phyloP scores from a whole-genome alignment of 73 alveolate genomes.

The Symbiodinium pilosum region DNA sequence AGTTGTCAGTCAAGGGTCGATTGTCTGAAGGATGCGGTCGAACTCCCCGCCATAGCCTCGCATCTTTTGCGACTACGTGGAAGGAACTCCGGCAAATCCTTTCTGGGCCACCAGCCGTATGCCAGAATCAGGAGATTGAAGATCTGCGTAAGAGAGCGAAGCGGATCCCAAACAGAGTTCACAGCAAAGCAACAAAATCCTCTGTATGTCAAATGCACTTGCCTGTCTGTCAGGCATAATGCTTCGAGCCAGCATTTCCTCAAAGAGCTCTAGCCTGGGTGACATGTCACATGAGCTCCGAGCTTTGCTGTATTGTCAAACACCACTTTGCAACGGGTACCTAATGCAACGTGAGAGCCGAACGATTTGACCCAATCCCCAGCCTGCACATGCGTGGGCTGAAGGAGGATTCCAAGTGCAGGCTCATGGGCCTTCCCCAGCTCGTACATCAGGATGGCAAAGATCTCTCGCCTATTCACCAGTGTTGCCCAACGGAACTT shows the following conservation, averaged over 20 bases:
- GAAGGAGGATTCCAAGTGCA: too few relatives aligned
- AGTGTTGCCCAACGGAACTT: background rate
- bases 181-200: background rate
- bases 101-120: background rate
- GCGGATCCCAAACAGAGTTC: too few relatives aligned
- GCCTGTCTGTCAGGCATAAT: background rate
- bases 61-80: background rate
- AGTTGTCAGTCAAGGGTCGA: background rate
- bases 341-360: background rate
- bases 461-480: background rate
- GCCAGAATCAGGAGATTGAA: background rate
- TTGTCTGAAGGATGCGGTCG: background rate
- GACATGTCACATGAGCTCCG: too few relatives aligned
- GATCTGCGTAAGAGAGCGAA: too few relatives aligned
- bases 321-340: too few relatives aligned
- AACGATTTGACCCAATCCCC: background rate
- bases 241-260: background rate
- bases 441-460: background rate
- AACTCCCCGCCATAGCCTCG: background rate
- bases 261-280: constrained; percentile 5
- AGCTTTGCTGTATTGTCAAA: too few relatives aligned
- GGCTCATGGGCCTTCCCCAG: background rate
- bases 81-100: background rate
- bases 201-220: background rate
- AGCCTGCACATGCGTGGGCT: background rate